These are phyloP conservation scores for Podaxis pistillaris DNA, from an alignment of 768 basidiomycete genomes.

Conservation along the genomic window DNA sequence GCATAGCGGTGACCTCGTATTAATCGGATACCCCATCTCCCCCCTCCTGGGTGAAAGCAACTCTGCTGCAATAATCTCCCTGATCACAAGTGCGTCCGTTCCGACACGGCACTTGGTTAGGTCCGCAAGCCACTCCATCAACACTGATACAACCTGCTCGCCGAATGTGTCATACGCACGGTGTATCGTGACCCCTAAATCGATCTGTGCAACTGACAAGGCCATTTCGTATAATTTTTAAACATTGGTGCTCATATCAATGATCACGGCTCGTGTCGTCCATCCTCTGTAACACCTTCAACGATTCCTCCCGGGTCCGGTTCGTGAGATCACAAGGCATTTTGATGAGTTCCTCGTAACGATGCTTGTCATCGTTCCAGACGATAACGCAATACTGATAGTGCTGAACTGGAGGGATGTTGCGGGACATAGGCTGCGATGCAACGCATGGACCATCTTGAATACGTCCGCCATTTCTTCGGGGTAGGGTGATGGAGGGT, in stretches of 20 bases:
- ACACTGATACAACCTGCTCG: conserved; percentile 79
- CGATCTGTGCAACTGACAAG: conserved; percentile 78
- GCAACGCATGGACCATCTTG: conserved; percentile 9
- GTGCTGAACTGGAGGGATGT: conserved; percentile 59
- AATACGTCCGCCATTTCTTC: conserved; percentile 23
- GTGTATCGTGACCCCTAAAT: conserved; percentile 87
- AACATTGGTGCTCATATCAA: conserved; percentile 65
- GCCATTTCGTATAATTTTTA: conserved; percentile 71
- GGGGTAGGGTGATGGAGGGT: conserved; percentile 56
- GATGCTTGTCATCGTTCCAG: conserved; percentile 99
- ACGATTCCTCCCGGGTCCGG: conserved; percentile 56
- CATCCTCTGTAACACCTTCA: conserved; percentile 52
- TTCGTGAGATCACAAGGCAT: conserved; percentile 60
- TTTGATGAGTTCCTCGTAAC: conserved; percentile 81
- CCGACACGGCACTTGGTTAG: conserved; percentile 74
- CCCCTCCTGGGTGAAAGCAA: conserved; percentile 60
- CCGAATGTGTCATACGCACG: conserved; percentile 85
- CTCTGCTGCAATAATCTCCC: conserved; percentile 72
- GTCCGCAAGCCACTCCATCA: conserved; percentile 87
- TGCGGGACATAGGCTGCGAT: conserved; percentile 36
- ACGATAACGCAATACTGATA: conserved; percentile 80
- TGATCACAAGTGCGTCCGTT: conserved; percentile 62
- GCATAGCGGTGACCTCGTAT: conserved; percentile 32
- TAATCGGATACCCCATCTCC: conserved; percentile 29
- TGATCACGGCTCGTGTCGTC: conserved; percentile 82